Base-by-base conservation (phyloP, 768 basidiomycete species). In the Tephrocybe rancida region DNA sequence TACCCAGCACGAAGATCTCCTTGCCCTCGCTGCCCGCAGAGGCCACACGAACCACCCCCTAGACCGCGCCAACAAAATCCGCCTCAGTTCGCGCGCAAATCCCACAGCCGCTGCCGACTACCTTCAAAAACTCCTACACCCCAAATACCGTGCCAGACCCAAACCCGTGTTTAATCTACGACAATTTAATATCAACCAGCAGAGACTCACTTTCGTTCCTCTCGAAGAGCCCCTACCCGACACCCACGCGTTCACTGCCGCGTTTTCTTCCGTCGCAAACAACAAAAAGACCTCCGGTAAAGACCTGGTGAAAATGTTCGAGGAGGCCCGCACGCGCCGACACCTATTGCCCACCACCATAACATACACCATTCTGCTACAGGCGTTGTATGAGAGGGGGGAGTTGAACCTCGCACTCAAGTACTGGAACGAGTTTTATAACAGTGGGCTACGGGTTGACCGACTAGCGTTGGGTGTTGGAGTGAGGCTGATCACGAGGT, bases 321-420 rank as follows among this genome's bases (percentile, higher is more conserved):
- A 54, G 19, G 27, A 47, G 30, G 14, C 45, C 43, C 21, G n/a
- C 58, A 38, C 43, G 26, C 43, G 22, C 27, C 29, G 37, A 9
- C 49, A 62, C 18, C 67, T 79, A 21, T 68, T 66, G 24, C 76
- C 79, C 0, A 80, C 73, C 2, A 67, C 75, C 11, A 77, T 70
- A 0, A 76, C 84, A 0, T 79, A 84, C 59, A 84, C 82, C 18
- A 67, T 82, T 25, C 66, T 84, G 52, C 73, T 88, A 35, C 76
- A 76, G 26, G 85, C 80, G 0, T 67, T 88, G 7, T 58, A 85
- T 11, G 66, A 69, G 10, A 79, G 80, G 43, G 58, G 68, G 24
- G 73, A 75, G 13, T 67, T 65, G 49, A 44, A 62, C 6, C 63
- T 70, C 2, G 85, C 86, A 0, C 61, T 73, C 32, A 58, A 58